Conservation (phyloP, 805 yeast species). For the Candida ponderosae region DNA sequence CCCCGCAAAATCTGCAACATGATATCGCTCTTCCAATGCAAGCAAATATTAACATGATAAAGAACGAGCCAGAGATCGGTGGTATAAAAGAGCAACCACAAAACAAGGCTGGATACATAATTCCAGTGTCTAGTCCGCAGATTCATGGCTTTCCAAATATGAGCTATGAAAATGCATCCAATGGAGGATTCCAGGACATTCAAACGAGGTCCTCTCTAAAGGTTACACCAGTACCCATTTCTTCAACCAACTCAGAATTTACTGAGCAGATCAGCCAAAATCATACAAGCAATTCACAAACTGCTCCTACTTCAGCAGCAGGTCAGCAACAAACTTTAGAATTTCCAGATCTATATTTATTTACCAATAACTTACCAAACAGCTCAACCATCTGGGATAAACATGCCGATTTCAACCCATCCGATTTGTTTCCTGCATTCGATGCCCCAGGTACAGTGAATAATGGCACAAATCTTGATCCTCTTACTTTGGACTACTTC, state of each 20-base stretch:
- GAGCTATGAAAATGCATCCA: too few species aligned
- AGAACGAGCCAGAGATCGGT: too few species aligned
- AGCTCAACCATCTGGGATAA: conserved; percentile 1
- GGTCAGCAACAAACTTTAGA: conserved; percentile 7
- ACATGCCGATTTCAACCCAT: conserved; percentile 16
- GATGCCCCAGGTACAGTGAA: conserved; percentile 6
- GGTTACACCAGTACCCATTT: background rate
- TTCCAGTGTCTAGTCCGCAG: too few species aligned
- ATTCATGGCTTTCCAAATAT: too few species aligned
- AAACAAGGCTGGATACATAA: too few species aligned
- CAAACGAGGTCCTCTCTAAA: background rate
- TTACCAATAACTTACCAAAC: conserved; percentile 17
- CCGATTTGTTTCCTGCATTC: conserved; percentile 17
- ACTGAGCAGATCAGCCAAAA: background rate
- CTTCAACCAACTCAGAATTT: conserved; percentile 1
- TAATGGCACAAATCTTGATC: conserved; percentile 10
- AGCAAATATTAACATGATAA: too few species aligned
- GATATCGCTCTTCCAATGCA: too few species aligned
- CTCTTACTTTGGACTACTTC: conserved; percentile 7
- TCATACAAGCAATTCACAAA: too few species aligned
- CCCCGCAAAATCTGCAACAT: too few species aligned
- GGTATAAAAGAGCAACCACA: too few species aligned
- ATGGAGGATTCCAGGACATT: too few species aligned
- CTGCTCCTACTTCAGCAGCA: too few species aligned
- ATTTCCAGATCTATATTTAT: conserved; percentile 21